Evolutionary conservation across 2,329 filamentous ascomycete species (phyloP).

Genomic region (Ustulina deusta): DNA sequence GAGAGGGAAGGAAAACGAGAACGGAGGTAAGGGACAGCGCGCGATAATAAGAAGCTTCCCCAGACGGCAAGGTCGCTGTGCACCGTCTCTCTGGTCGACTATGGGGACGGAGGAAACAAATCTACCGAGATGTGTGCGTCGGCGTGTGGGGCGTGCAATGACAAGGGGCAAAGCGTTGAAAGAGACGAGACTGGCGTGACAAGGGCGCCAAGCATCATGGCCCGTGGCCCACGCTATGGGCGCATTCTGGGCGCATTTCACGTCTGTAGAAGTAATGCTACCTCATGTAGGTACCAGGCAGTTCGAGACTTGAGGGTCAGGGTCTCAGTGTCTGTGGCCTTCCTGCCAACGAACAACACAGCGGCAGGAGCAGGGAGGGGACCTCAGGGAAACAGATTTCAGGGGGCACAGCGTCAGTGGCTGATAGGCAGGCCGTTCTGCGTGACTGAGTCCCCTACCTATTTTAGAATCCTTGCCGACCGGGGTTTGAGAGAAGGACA

Average conservation of each 20-base stretch:
- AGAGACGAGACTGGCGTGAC: conserved; percentile 15
- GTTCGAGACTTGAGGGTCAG: conserved; percentile 1
- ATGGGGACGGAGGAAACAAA: conserved; percentile 1
- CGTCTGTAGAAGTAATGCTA: not conserved
- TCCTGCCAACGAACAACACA: not conserved
- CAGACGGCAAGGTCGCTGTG: conserved; percentile 34
- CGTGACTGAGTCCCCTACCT: conserved; percentile 32
- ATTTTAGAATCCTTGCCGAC: conserved; percentile 35
- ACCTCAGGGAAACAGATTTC: conserved; percentile 35
- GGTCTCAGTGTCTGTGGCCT: not conserved
- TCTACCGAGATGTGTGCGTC: conserved; percentile 29
- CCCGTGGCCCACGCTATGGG: conserved; percentile 22
- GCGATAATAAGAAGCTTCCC: conserved; percentile 38
- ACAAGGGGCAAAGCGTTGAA: conserved; percentile 18
- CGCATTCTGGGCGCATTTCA: conserved; percentile 12
- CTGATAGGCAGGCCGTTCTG: conserved; percentile 15
- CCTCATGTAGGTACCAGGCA: conserved; percentile 14
- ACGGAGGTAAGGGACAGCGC: conserved; percentile 36
- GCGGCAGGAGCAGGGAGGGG: not conserved
- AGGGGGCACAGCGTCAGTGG: conserved; percentile 33
- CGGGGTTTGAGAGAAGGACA: conserved; percentile 12
- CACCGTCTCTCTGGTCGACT: not conserved
- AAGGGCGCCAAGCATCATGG: conserved; percentile 28
- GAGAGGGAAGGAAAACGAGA: conserved; percentile 17
- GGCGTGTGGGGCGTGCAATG: conserved; percentile 19